Base-by-base conservation (phyloP, 2,329 filamentous ascomycete genomes). In the Arthrobotrys musiformis region DNA sequence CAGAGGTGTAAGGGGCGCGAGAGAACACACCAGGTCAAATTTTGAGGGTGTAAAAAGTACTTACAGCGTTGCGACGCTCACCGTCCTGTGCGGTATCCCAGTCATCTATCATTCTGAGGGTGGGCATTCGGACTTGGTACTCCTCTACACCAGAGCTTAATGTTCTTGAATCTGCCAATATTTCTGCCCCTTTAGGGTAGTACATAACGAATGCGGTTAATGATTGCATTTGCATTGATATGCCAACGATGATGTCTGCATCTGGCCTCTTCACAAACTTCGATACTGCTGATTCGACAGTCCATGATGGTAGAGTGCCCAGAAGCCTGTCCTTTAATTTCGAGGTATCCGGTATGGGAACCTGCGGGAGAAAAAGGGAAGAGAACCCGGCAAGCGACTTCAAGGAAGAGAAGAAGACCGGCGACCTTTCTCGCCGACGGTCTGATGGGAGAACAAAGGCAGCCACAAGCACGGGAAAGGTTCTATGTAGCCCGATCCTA, bases 261-360 rank as follows among this genome's bases (percentile, higher is more conserved):
- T 76, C 56, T 15, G 72, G 72, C 19, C 60, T 70, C 26, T n/a
- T 70, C 19, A 76, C 58, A 37, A 76, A 76, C 3, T 26, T 63
- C 2, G 72, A 76, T 2, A 61, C 63, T 11, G 72, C 72, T 26
- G 72, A 76, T 28, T 76, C 40, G 26, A 67, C 69, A 11, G 72
- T 61, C 72, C 72, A 76, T 70, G 72, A 76, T 70, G 72, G 72
- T 13, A 76, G 35, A 30, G 42, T 44, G 22, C 48, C 28, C 3
- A 76, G 40, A 5, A 76, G 22, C 48, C 17, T 64, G 8, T 76
- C 72, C 33, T 76, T 76, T 2, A 76, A 7, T 26, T 76, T 76
- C 44, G 72, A 76, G 5, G 72, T 76, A n/a, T 76, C 72, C 7
- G 72, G 72, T 5, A 76, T 69, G 7, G 72, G 72, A 24, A 76